Evolutionary conservation across 1,284 basidiomycete genomes (phyloP).

Genomic region (Sporisorium graminicola): DNA sequence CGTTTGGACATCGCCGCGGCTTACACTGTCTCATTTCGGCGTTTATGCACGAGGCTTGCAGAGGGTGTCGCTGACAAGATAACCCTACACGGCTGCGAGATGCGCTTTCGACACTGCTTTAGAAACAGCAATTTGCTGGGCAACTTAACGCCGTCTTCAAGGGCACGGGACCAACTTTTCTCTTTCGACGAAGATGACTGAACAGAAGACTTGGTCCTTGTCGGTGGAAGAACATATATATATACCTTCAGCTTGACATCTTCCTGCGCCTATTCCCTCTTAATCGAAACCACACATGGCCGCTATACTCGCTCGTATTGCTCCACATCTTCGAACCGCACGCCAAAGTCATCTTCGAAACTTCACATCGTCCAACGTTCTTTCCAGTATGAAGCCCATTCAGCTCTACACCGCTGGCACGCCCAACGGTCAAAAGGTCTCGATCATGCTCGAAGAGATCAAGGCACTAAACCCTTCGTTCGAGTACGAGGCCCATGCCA

Average conservation of each 20-base stretch:
- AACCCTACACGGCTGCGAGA: not conserved
- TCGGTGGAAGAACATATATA: not conserved
- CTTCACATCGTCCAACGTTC: constrained; percentile 9
- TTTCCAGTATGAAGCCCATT: constrained; percentile 50
- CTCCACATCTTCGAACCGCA: constrained; percentile 2
- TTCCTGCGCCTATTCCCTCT: constrained; percentile 79
- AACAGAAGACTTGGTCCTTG: not conserved
- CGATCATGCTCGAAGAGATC: constrained; percentile 90
- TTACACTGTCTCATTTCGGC: not conserved
- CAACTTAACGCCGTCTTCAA: not conserved
- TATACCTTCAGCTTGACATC: not conserved
- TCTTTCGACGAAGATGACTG: not conserved
- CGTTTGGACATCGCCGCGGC: constrained; percentile 2
- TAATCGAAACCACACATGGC: constrained; percentile 82
- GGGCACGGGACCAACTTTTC: not conserved
- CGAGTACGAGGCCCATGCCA: constrained; percentile 73
- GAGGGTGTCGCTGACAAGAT: not conserved
- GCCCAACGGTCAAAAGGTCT: constrained; percentile 91
- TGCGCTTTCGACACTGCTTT: too few relatives aligned
- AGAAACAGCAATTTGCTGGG: not conserved
- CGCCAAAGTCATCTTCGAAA: not conserved
- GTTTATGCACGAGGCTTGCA: not conserved
- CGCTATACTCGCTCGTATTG: constrained; percentile 75
- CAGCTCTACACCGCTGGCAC: constrained; percentile 56
- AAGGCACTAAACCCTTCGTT: constrained; percentile 56